Conservation (phyloP, 768 basidiomycete genomes). For the Lactarius indigo region DNA sequence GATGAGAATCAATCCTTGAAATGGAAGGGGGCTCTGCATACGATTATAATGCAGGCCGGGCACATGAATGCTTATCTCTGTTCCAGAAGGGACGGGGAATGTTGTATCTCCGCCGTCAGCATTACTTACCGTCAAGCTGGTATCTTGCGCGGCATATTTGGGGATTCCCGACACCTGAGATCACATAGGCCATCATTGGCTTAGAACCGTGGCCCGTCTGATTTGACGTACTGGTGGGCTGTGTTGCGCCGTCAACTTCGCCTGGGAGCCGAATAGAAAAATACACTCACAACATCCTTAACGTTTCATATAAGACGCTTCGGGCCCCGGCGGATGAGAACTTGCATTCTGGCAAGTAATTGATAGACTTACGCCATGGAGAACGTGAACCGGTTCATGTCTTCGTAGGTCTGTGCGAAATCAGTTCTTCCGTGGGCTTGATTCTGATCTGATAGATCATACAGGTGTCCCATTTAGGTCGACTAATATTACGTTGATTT, state of each 20-base stretch:
- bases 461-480: constrained; percentile 29
- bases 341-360: background rate
- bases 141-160: constrained; percentile 46
- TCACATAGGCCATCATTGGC: constrained; percentile 5
- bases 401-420: constrained; percentile 26
- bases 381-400: constrained; percentile 24
- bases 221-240: constrained; percentile 13
- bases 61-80: constrained; percentile 36
- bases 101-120: constrained; percentile 38
- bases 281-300: constrained; percentile 38
- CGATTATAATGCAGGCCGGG: constrained; percentile 51
- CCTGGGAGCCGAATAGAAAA: background rate
- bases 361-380: constrained; percentile 22
- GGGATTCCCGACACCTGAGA: constrained; percentile 43
- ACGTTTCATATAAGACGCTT: constrained; percentile 49
- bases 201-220: background rate
- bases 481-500: constrained; percentile 35
- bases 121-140: constrained; percentile 35
- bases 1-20: background rate
- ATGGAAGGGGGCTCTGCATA: constrained; percentile 25
- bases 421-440: background rate
- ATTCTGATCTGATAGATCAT: background rate
- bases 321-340: background rate
- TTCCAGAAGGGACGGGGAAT: constrained; percentile 44
- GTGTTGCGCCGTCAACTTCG: background rate